A percentile compares a stretch with the other conserved stretches of the same genome.
Evolutionary conservation across 148 eudicot genomes (phyloP).

Genomic region (Fagopyrum homotropicum): DNA sequence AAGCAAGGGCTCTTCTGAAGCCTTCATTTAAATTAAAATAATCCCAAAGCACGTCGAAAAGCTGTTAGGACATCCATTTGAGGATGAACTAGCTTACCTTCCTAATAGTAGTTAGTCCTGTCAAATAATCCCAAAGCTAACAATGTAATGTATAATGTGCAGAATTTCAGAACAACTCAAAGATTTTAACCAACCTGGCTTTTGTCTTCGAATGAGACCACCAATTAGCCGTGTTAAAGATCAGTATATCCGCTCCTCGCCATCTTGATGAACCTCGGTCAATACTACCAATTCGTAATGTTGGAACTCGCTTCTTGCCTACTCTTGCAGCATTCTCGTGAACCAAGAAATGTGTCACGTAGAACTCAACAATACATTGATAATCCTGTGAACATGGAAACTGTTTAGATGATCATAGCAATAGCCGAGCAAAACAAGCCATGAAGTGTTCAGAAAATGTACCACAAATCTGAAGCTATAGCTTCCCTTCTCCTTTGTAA

Average conservation of each 20-base stretch:
- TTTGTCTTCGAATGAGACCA: conserved; percentile 87
- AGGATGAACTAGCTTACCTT: conserved; percentile 60
- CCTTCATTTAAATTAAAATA: too few relatives aligned
- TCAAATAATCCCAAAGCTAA: not conserved
- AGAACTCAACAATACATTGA: conserved; percentile 77
- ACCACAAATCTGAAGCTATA: conserved; percentile 89
- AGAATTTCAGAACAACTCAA: not conserved
- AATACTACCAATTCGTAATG: conserved; percentile 74
- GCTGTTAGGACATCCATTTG: conserved; percentile 67
- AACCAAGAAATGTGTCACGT: conserved; percentile 83
- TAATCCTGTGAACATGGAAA: conserved; percentile 50
- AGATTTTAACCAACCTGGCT: conserved; percentile 50
- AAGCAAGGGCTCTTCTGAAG: too few relatives aligned
- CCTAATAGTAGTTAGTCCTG: conserved; percentile 92
- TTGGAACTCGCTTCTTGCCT: conserved; percentile 70
- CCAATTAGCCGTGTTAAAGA: conserved; percentile 97
- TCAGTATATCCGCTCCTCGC: conserved; percentile 91
- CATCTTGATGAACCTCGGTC: conserved; percentile 81
- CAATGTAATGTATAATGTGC: not conserved
- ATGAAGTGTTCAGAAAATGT: conserved; percentile 12
- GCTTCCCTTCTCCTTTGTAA: conserved; percentile 69
- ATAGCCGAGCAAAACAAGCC: not conserved
- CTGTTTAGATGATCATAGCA: not conserved
- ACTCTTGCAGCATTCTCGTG: conserved; percentile 87
- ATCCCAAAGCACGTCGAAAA: conserved; percentile 56